These are phyloP conservation scores for Colletotrichum plurivorum DNA, from an alignment of 2,329 filamentous ascomycete genomes.

Conservation along the genomic window DNA sequence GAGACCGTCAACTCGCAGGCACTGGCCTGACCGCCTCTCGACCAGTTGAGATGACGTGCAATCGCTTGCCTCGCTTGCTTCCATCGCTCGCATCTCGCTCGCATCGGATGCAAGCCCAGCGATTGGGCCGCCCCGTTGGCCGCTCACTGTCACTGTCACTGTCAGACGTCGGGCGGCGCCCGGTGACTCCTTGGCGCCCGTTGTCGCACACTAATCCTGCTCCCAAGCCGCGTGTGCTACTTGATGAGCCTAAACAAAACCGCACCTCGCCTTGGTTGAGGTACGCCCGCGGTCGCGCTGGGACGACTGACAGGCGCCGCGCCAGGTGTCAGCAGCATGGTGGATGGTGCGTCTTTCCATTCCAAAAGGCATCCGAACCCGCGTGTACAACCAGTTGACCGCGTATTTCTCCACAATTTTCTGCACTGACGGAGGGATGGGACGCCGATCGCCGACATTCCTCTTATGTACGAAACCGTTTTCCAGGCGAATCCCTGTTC, in stretches of 20 bases:
- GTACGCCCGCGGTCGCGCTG: too few species aligned
- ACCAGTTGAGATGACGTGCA: not conserved
- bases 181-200: not conserved
- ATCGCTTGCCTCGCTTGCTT: not conserved
- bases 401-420: not conserved
- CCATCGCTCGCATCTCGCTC: not conserved
- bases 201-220: not conserved
- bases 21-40: too few species aligned
- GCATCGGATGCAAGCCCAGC: slow-evolving; percentile 17
- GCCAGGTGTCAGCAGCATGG: not conserved
- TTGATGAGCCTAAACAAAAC: too few species aligned
- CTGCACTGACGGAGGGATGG: not conserved
- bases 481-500: not conserved
- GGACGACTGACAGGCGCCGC: slow-evolving; percentile 8
- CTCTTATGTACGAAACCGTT: not conserved
- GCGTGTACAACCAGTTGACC: not conserved
- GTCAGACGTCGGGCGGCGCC: slow-evolving; percentile 11
- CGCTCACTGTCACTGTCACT: not conserved
- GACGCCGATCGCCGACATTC: not conserved
- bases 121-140: not conserved
- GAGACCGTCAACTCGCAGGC: not conserved
- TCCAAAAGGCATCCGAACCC: not conserved
- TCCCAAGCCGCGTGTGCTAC: not conserved
- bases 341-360: not conserved
- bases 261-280: too few species aligned